Percentiles rank a stretch among this genome's conserved stretches.
Evolutionary conservation across 2,329 filamentous ascomycete species (phyloP).

Genomic region (Ramularia endophylla): DNA sequence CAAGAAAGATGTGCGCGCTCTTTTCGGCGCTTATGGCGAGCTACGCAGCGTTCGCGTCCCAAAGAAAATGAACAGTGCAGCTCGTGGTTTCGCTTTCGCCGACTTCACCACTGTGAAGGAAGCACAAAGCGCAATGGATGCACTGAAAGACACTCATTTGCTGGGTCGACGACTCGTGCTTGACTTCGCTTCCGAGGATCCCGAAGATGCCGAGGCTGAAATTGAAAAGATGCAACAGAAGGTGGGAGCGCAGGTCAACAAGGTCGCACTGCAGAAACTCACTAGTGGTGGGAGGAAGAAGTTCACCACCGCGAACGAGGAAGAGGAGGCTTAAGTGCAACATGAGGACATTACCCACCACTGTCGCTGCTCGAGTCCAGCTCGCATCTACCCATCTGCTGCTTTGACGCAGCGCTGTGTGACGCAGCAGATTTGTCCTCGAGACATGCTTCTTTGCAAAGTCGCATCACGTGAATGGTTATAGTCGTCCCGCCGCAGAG

Average conservation of each 20-base stretch:
- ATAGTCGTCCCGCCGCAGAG: no score
- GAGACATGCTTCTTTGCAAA: no score
- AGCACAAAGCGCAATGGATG: conserved; percentile 83
- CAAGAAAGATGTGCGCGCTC: conserved; percentile 81
- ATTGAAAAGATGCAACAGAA: conserved; percentile 97
- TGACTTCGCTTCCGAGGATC: conserved; percentile 84
- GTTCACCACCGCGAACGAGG: conserved; percentile 51
- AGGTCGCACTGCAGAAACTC: conserved; percentile 83
- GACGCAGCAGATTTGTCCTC: no score
- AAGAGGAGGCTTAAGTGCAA: conserved; percentile 14
- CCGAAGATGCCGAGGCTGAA: conserved; percentile 88
- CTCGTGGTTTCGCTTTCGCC: conserved; percentile 93
- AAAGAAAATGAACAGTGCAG: conserved; percentile 84
- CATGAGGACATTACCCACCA: neutral
- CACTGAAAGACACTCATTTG: conserved; percentile 87
- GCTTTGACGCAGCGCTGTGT: no score
- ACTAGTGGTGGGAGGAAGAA: conserved; percentile 77
- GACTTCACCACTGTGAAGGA: conserved; percentile 90
- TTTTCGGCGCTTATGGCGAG: conserved; percentile 87
- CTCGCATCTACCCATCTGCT: no score
- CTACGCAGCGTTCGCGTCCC: conserved; percentile 88
- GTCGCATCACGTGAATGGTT: no score
- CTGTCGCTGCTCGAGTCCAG: no score
- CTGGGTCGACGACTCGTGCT: conserved; percentile 83
- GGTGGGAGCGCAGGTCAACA: conserved; percentile 82